Evolutionary conservation across 352 stramenopile genomes (phyloP), one percentile per base, ranked within the genome.

Genomic region (Globisporangium sylvaticum): DNA sequence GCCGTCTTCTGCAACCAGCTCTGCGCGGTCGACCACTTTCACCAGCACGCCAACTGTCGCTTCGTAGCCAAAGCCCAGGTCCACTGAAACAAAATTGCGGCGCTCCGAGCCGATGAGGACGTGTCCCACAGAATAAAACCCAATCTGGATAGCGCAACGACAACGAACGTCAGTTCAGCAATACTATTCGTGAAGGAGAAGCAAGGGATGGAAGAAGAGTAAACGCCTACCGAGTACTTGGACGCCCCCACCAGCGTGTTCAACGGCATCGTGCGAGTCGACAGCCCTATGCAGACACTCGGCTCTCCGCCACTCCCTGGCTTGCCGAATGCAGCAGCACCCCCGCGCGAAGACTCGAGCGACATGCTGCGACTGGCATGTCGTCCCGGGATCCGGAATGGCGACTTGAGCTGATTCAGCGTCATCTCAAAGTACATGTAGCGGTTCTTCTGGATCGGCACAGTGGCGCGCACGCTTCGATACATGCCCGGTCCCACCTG

Each of bases 371-470:
- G 54, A 27, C 32, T 69, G 34, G 64, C 63, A 8, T 67, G 65
- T 6, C 66, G 64, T 9, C 70, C 72, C 18, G 62, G 27, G 52
- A 62, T 70, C 69, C 71, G 78, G 2, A 58, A 50, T 1, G 70
- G 70, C 1, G 84, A 78, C 59, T 73, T 67, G n/a, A 65, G 62
- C 69, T 89, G 74, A 32, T 82, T 79, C 14, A 94, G 52, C 4
- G 78, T 80, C 84, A 96, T 94, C 72, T 96, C 88, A 64, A 94
- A 96, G 72, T 96, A 96, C 64, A 92, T 83, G 53, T 84, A 84
- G n/a, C 83, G 81, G 67, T 89, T 81, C 22, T 76, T 77, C 15
- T 80, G 75, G 27, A 96, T 73, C 7, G 84, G 70, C 15, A 91
- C 81, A 9, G 73, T 88, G 32, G 70, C 77, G 1, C 88, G 84